Evolutionary conservation across 192 early-diverging fungal genomes (phyloP).

Genomic region (Umbelopsis ramanniana): DNA sequence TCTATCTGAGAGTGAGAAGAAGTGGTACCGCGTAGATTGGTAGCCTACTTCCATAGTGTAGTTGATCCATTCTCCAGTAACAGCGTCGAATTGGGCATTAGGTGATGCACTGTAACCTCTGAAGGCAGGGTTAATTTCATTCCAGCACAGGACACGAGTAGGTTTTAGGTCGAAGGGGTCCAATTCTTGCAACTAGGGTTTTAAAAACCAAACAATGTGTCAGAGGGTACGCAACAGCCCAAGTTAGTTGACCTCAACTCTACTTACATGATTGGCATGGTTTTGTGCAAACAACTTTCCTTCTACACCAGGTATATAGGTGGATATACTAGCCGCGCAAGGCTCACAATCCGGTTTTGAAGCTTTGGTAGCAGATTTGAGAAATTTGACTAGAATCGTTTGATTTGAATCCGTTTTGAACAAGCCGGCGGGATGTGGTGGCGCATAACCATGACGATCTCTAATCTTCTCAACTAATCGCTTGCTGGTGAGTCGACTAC

Average conservation of each 20-base stretch:
- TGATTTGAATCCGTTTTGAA: slow-evolving; percentile 74
- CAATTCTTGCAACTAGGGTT: slow-evolving; percentile 60
- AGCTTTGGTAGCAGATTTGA: slow-evolving; percentile 54
- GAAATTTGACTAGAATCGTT: slow-evolving; percentile 66
- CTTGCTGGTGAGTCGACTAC: slow-evolving; percentile 65
- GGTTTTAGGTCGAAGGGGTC: slow-evolving; percentile 70
- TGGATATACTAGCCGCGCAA: slow-evolving; percentile 64
- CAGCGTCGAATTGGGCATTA: slow-evolving; percentile 70
- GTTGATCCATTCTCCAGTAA: slow-evolving; percentile 76
- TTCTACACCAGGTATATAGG: slow-evolving; percentile 61
- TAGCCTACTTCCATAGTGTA: slow-evolving; percentile 75
- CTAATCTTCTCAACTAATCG: slow-evolving; percentile 67
- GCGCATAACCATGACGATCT: slow-evolving; percentile 70
- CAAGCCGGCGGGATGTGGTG: slow-evolving; percentile 66
- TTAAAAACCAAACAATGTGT: slow-evolving; percentile 3
- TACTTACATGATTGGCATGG: slow-evolving; percentile 64
- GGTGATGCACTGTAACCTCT: slow-evolving; percentile 68
- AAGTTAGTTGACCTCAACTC: not conserved
- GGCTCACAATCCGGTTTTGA: slow-evolving; percentile 69
- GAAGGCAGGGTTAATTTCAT: slow-evolving; percentile 66
- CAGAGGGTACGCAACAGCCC: too few species aligned
- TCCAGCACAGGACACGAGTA: slow-evolving; percentile 59
- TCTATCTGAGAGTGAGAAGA: slow-evolving; percentile 64
- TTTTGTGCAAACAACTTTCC: slow-evolving; percentile 72
- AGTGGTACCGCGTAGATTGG: slow-evolving; percentile 67